A percentile compares a stretch with the other conserved stretches of the same genome.
phyloP scores from a whole-genome alignment of 1,139 yeast genomes.

The Yamadazyma taylorii region DNA sequence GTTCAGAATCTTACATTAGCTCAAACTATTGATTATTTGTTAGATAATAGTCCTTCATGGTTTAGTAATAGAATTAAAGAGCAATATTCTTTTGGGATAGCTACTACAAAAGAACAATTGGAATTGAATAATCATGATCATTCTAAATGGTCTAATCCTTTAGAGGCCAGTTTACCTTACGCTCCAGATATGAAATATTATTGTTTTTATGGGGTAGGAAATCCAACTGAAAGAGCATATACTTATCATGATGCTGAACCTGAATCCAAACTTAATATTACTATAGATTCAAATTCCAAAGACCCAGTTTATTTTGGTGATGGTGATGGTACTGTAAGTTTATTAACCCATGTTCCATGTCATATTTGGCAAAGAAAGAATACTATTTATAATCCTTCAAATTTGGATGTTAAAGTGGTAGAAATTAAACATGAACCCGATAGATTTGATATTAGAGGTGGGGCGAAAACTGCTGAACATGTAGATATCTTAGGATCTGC shows the following conservation, averaged over 20 bases:
- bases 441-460: conserved; percentile 91
- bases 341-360: conserved; percentile 73
- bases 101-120: conserved; percentile 60
- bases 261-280: conserved; percentile 54
- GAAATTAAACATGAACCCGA: conserved; percentile 95
- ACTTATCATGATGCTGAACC: conserved; percentile 69
- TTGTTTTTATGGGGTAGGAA: conserved; percentile 94
- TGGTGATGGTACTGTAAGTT: conserved; percentile 94
- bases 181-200: conserved; percentile 91
- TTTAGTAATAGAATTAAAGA: conserved; percentile 60
- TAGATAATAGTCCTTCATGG: conserved; percentile 74
- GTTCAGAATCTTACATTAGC: conserved; percentile 57
- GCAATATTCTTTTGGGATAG: conserved; percentile 79
- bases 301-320: conserved; percentile 78
- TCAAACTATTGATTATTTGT: conserved; percentile 64
- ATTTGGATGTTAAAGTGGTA: conserved; percentile 68
- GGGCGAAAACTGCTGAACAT: conserved; percentile 96
- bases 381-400: conserved; percentile 82
- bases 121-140: conserved; percentile 63
- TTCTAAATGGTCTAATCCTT: conserved; percentile 87
- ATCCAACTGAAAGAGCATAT: conserved; percentile 92
- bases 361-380: conserved; percentile 82
- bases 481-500: conserved; percentile 95
- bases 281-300: conserved; percentile 59
- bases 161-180: conserved; percentile 85